Base-by-base conservation (phyloP, 2,329 filamentous ascomycete species). In the Plectosphaerella plurivora region DNA sequence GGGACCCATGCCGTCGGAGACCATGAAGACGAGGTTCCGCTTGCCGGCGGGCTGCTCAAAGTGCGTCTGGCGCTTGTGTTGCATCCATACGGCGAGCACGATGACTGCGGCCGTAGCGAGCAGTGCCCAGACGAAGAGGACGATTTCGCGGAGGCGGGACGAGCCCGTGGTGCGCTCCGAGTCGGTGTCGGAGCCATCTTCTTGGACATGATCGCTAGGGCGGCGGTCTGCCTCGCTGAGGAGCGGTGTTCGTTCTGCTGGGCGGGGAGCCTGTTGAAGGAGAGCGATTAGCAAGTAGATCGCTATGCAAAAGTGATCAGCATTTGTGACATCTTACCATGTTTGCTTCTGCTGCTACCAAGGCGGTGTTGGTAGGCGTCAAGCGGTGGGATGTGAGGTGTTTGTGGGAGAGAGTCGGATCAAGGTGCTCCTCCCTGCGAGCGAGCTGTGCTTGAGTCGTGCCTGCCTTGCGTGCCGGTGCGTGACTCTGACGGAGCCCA, bases 1-100 rank as follows among this genome's bases (percentile, higher is more conserved):
- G 8, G 94, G 94, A 0, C 94, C 94, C 94, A 99, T 99, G 64
- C 94, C 94, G 68, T 99, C 94, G 1, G 91, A 96, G 37, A 99
- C 93, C 94, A 99, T 99, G 76, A 99, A 97, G 62, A 99, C 87
- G 50, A 99, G 78, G 70, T 97, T 99, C 51, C 90, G 83, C 77
- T 97, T 99, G 57, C 51, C 56, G 11, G 66, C 63, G 37, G 55
- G 63, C 24, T 61, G 66, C 53, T 59, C 63, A 49, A 57, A 64
- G 53, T 48, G 65, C 11, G 75, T 78, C 52, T 79, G 73, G 56
- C 83, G 77, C 61, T 84, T 80, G 68, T 96, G 90, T 64, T 90
- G 88, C 15, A 89, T 71, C 72, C 77, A 77, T n/a, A 94, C 88
- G 4, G 89, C 89, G 18, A 96, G 78, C 33, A 96, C 74, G 59